phyloP scores from a whole-genome alignment of 2,329 filamentous ascomycete genomes.

The Pseudocercospora vitis region DNA sequence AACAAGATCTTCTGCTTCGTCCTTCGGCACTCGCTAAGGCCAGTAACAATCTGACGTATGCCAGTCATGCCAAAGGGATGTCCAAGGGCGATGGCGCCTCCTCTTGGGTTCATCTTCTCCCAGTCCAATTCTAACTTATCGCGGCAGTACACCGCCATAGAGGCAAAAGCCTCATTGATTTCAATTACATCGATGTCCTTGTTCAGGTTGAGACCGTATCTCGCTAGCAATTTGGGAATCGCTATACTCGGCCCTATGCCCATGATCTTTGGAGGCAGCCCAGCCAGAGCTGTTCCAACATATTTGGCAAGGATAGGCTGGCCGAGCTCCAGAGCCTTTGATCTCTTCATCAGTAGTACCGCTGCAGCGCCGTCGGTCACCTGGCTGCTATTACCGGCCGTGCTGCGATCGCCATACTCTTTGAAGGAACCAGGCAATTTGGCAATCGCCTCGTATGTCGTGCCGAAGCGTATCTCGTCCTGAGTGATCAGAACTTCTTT shows the following conservation, averaged over 20 bases:
- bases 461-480: constrained; percentile 67
- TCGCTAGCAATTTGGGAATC: constrained; percentile 72
- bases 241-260: constrained; percentile 82
- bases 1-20: constrained; percentile 72
- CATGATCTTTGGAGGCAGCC: constrained; percentile 81
- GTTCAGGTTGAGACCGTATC: constrained; percentile 18
- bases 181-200: constrained; percentile 81
- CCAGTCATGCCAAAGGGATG: constrained; percentile 88
- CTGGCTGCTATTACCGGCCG: constrained; percentile 81
- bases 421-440: constrained; percentile 83
- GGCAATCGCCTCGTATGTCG: constrained; percentile 66
- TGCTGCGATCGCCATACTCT: constrained; percentile 65
- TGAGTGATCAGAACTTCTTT: constrained; percentile 62
- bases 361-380: constrained; percentile 86
- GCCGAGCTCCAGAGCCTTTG: constrained; percentile 67
- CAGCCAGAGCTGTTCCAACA: constrained; percentile 60
- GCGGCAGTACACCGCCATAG: constrained; percentile 67
- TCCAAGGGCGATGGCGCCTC: constrained; percentile 80
- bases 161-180: constrained; percentile 79
- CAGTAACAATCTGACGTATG: constrained; percentile 72
- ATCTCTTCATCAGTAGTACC: constrained; percentile 78
- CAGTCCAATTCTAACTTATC: constrained; percentile 67
- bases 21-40: constrained; percentile 67
- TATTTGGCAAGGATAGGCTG: constrained; percentile 76
- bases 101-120: constrained; percentile 80